Base-by-base conservation (phyloP, 345 rosid genomes). In the Rhodomyrtus tomentosa region DNA sequence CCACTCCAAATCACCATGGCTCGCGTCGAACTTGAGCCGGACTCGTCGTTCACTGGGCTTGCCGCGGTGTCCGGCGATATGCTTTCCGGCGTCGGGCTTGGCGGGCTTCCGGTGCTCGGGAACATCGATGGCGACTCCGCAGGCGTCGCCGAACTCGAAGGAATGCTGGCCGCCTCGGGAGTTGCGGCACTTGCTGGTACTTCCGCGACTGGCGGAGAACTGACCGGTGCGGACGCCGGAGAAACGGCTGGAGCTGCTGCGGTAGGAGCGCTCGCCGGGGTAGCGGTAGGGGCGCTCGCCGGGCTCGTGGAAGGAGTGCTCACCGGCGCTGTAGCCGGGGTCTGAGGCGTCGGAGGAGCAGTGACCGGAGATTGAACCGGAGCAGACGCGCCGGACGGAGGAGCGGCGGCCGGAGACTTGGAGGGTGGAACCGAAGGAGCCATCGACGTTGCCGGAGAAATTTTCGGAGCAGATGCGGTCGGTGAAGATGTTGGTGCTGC, bases 121-220 rank as follows among this genome's bases (percentile, higher is more conserved):
- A 89, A 89, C 11, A 87, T 85, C 81, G 81, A 81, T 2, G 91
- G 91, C 8, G 90, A 56, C 55, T 29, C 89, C 4, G 81, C 85
- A 6, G 90, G 89, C 9, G 89, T 82, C 27, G 89, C 89, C 16
- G 90, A 88, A 84, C 88, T 88, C 8, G 91, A 82, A 18, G 91
- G 89, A 84, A 87, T 86, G 83, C 56, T 74, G 5, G 85, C 84
- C 3, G 81, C 59, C 84, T 56, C 86, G 11, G 87, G 74, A 25
- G 85, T 80, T 9, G 83, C 83, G 55, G 82, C 88, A 20, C 80
- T 53, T 4, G 84, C 80, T 32, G 91, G 91, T 53, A 84, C 80
- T 29, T 85, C 87, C 21, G 85, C 76, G 7, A n/a, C 6, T 2
- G 86, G 45, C 13, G 89, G 87, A 36, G 86, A 68, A 38, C 85